These are phyloP conservation scores for Candida railenensis DNA, from an alignment of 805 yeast genomes.

Conservation along the genomic window DNA sequence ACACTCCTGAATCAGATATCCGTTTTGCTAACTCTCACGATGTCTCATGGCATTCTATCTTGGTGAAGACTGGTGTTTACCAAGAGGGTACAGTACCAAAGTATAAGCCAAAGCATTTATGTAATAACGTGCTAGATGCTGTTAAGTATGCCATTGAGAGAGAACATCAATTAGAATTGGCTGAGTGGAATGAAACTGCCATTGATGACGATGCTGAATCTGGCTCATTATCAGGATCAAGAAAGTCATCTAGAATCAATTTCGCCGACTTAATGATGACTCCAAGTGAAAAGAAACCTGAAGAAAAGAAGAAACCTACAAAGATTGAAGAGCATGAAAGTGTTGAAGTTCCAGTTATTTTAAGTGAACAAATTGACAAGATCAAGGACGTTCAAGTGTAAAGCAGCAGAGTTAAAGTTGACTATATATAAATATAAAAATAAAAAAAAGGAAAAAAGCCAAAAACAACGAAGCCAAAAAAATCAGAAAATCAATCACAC, in stretches of 20 bases:
- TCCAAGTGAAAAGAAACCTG: conserved; percentile 28
- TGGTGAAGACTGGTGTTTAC: conserved; percentile 86
- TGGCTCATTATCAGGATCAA: conserved; percentile 1
- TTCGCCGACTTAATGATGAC: conserved; percentile 47
- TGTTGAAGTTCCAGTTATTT: conserved; percentile 49
- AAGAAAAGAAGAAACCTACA: conserved; percentile 10
- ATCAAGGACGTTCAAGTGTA: conserved; percentile 31
- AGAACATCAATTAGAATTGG: conserved; percentile 69
- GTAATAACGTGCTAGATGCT: conserved; percentile 73
- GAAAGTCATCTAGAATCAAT: conserved; percentile 29
- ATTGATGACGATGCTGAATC: conserved; percentile 22
- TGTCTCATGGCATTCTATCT: conserved; percentile 78
- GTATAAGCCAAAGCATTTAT: conserved; percentile 72
- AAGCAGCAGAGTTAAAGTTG: too few species aligned
- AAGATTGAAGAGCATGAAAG: conserved; percentile 40
- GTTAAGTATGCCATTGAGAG: conserved; percentile 81
- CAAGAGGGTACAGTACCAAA: conserved; percentile 77
- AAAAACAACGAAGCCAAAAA: neutral
- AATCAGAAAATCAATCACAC: neutral
- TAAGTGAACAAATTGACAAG: conserved; percentile 42
- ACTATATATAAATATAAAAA: neutral
- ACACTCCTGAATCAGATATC: conserved; percentile 86
- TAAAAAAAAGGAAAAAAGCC: neutral
- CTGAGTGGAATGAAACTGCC: conserved; percentile 66
- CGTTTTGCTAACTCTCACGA: conserved; percentile 87